A percentile compares a stretch with the other conserved stretches of the same genome.
These are phyloP conservation scores for Raffaelea ambrosiae DNA, from an alignment of 2,329 filamentous ascomycete genomes.

Conservation along the genomic window DNA sequence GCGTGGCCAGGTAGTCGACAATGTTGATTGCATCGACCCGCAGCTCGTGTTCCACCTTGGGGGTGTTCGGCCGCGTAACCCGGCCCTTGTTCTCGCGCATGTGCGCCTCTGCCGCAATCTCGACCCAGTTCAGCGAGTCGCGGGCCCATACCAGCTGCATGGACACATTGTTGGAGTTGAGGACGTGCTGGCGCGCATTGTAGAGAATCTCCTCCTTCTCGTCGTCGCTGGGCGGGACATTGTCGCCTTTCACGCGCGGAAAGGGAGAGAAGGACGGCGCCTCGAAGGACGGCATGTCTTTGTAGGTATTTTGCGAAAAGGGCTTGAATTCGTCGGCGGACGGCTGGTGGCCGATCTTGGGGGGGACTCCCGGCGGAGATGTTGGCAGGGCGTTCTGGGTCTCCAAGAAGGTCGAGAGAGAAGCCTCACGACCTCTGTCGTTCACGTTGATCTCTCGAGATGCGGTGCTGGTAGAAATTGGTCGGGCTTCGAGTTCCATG, in stretches of 20 bases:
- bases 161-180: constrained; percentile 89
- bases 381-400: constrained; percentile 12
- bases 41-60: constrained; percentile 80
- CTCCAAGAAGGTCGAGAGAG: constrained; percentile 30
- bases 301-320: constrained; percentile 28
- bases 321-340: constrained; percentile 27
- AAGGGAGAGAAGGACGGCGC: constrained; percentile 84
- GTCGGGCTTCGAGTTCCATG: constrained; percentile 72
- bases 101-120: constrained; percentile 71
- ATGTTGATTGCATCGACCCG: constrained; percentile 86
- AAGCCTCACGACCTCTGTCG: constrained; percentile 31
- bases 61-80: constrained; percentile 61
- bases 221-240: constrained; percentile 88
- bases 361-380: neutral
- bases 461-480: constrained; percentile 26
- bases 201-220: constrained; percentile 88
- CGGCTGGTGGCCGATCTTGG: too few relatives aligned
- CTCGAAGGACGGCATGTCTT: constrained; percentile 33
- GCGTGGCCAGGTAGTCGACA: constrained; percentile 78
- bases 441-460: neutral
- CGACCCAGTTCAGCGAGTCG: constrained; percentile 82
- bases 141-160: constrained; percentile 97
- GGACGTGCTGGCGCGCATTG: constrained; percentile 70
- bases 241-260: constrained; percentile 75
- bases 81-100: constrained; percentile 48